These are phyloP conservation scores for Annulohypoxylon maeteangense DNA, from an alignment of 495 filamentous ascomycete genomes.

Conservation along the genomic window DNA sequence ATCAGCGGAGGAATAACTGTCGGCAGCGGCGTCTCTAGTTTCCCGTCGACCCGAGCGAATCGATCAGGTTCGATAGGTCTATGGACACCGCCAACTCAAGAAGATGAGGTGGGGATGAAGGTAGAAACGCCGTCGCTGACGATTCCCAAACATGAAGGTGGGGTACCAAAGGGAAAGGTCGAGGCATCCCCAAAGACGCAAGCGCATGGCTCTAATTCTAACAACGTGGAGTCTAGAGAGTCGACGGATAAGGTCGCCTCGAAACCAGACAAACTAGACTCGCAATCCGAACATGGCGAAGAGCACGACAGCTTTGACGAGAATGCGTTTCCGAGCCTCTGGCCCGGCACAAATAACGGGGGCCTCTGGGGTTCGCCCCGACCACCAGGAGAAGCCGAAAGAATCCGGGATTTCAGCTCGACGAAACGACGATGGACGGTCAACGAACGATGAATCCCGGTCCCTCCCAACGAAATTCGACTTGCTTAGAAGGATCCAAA, in stretches of 20 bases:
- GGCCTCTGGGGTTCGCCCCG: constrained; percentile 54
- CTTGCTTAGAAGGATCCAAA: background rate
- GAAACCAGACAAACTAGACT: constrained; percentile 16
- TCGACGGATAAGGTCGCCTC: background rate
- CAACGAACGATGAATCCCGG: constrained; percentile 49
- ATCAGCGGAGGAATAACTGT: constrained; percentile 49
- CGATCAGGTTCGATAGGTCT: constrained; percentile 47
- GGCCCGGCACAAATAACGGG: constrained; percentile 39
- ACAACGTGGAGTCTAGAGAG: background rate
- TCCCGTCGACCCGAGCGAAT: constrained; percentile 39
- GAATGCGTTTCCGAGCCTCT: constrained; percentile 27
- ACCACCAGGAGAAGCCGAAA: constrained; percentile 52
- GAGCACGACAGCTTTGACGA: constrained; percentile 43
- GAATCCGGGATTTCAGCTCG: constrained; percentile 49
- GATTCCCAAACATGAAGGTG: constrained; percentile 54
- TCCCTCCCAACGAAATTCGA: background rate
- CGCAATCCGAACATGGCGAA: constrained; percentile 33
- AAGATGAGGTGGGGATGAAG: constrained; percentile 50
- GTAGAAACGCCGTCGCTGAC: constrained; percentile 58
- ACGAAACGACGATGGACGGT: constrained; percentile 61
- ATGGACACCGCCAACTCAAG: constrained; percentile 53
- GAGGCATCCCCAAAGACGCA: background rate
- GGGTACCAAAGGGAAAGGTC: constrained; percentile 3
- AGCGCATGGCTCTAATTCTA: constrained; percentile 7
- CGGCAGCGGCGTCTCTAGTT: constrained; percentile 50